Evolutionary conservation across 2,329 filamentous ascomycete genomes (phyloP).

Genomic region (Fusarium proliferatum): DNA sequence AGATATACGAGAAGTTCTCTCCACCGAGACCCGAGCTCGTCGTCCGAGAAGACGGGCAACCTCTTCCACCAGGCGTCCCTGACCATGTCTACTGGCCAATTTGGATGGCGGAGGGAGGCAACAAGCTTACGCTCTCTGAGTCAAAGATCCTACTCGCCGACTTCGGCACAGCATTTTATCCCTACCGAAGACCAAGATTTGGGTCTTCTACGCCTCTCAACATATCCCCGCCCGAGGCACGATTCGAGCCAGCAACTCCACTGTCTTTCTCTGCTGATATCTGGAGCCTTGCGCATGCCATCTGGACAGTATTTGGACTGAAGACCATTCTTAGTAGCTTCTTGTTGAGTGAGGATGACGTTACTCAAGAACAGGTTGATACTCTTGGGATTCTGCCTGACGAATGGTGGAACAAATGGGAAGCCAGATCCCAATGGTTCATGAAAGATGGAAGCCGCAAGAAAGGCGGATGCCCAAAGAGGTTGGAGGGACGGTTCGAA

Average conservation of each 20-base stretch:
- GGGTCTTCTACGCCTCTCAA: conserved; percentile 46
- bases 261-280: conserved; percentile 52
- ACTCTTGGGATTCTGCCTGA: conserved; percentile 24
- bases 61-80: conserved; percentile 43
- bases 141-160: conserved; percentile 43
- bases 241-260: conserved; percentile 49
- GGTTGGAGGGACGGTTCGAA: conserved; percentile 3
- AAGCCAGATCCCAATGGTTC: conserved; percentile 14
- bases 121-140: conserved; percentile 43
- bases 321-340: conserved; percentile 19
- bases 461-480: not conserved
- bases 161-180: conserved; percentile 51
- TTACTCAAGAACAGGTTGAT: conserved; percentile 32
- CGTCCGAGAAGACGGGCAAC: conserved; percentile 24
- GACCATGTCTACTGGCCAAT: conserved; percentile 44
- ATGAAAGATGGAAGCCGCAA: conserved; percentile 1
- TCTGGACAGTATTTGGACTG: conserved; percentile 50
- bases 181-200: conserved; percentile 30
- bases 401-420: conserved; percentile 34
- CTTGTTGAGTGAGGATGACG: conserved; percentile 10
- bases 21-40: conserved; percentile 36
- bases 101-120: conserved; percentile 48
- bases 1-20: conserved; percentile 42
- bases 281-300: conserved; percentile 53
- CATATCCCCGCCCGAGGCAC: conserved; percentile 48